Conservation (phyloP, 352 stramenopile species). For the Globisporangium parvum region DNA sequence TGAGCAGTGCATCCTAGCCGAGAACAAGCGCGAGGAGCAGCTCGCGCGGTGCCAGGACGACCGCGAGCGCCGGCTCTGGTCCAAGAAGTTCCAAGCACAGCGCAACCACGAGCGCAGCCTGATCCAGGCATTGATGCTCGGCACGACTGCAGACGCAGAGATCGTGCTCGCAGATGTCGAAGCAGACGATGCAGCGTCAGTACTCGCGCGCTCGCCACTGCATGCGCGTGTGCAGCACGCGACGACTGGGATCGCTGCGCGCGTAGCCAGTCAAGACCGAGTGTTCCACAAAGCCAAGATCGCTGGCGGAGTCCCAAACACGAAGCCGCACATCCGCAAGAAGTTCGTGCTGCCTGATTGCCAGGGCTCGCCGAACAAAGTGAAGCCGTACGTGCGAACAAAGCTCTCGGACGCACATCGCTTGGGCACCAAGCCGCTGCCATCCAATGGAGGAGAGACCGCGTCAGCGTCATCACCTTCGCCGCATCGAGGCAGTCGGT, state of each 20-base stretch:
- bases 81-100: constrained; percentile 54
- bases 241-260: constrained; percentile 20
- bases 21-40: constrained; percentile 60
- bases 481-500: constrained; percentile 8
- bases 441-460: not conserved
- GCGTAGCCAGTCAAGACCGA: constrained; percentile 23
- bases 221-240: not conserved
- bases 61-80: constrained; percentile 36
- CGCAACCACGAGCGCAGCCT: constrained; percentile 47
- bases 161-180: constrained; percentile 31
- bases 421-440: not conserved
- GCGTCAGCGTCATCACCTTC: not conserved
- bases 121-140: constrained; percentile 54
- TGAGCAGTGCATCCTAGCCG: constrained; percentile 64
- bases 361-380: constrained; percentile 29
- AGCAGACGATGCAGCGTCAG: not conserved
- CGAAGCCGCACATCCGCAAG: constrained; percentile 34
- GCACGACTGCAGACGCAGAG: constrained; percentile 19
- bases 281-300: constrained; percentile 34
- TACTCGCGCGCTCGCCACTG: constrained; percentile 1
- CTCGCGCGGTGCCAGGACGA: constrained; percentile 43
- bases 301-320: constrained; percentile 22
- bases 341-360: constrained; percentile 35
- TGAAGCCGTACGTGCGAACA: constrained; percentile 8
- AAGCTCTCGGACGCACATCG: not conserved